Percentiles rank a stretch among this genome's conserved stretches.
Evolutionary conservation across 441 rosid genomes (phyloP).

Genomic region (Erysimum cheiri): DNA sequence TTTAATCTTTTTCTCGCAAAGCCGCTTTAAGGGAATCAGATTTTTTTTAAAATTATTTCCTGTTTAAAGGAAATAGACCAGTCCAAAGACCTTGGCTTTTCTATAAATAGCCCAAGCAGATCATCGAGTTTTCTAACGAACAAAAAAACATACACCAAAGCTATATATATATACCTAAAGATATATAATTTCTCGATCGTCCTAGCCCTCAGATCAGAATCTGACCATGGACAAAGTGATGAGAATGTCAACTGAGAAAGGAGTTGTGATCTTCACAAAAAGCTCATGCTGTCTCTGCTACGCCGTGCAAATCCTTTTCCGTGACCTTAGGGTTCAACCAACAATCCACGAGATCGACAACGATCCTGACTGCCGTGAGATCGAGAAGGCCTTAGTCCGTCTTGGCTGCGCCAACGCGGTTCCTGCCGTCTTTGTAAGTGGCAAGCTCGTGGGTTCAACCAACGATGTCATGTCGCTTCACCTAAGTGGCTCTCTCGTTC

Average conservation of each 20-base stretch:
- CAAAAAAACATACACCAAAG: constrained; percentile 8
- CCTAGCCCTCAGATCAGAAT: background rate
- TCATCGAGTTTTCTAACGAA: constrained; percentile 15
- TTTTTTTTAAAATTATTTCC: background rate
- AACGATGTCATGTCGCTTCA: constrained; percentile 96
- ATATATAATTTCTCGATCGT: background rate
- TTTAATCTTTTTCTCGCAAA: constrained; percentile 47
- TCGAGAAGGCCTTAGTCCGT: constrained; percentile 82
- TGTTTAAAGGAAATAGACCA: background rate
- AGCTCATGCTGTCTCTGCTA: constrained; percentile 87
- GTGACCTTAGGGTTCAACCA: constrained; percentile 79
- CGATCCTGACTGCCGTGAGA: constrained; percentile 83
- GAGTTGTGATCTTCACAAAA: constrained; percentile 87
- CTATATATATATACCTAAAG: background rate
- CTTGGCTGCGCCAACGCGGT: constrained; percentile 72
- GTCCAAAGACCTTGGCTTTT: constrained; percentile 1
- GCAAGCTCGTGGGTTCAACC: constrained; percentile 82
- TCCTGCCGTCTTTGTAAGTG: constrained; percentile 86
- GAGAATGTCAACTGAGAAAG: constrained; percentile 74
- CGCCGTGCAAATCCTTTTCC: constrained; percentile 80
- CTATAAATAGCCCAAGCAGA: constrained; percentile 37
- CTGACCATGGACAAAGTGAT: constrained; percentile 72
- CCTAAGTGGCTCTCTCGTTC: constrained; percentile 72
- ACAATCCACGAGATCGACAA: constrained; percentile 72
- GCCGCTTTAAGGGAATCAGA: constrained; percentile 47